phyloP scores from a whole-genome alignment of 495 filamentous ascomycete species.

The Talaromyces nanjingensis region DNA sequence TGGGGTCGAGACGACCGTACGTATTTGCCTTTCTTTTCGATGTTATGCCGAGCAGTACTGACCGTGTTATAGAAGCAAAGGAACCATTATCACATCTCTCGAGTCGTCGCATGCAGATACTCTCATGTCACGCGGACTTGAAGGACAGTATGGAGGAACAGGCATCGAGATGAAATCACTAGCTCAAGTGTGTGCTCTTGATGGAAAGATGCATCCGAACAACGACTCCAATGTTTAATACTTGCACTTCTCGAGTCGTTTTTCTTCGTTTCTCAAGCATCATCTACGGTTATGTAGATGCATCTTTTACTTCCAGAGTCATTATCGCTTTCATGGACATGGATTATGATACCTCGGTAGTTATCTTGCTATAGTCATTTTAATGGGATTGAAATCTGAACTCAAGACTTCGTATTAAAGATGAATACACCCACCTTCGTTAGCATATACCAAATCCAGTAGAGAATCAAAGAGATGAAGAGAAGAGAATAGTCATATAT shows the following conservation, averaged over 20 bases:
- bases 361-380: neutral
- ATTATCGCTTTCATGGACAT: neutral
- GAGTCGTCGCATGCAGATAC: neutral
- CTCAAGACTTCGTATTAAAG: neutral
- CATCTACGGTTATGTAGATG: neutral
- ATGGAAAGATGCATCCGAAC: neutral
- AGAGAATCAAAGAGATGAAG: neutral
- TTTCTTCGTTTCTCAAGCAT: neutral
- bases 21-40: neutral
- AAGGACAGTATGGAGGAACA: neutral
- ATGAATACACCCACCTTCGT: neutral
- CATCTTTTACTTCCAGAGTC: neutral
- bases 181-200: neutral
- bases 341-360: neutral
- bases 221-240: neutral
- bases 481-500: neutral
- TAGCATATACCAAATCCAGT: neutral
- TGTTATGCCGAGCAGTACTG: neutral
- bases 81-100: neutral
- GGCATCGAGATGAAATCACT: neutral
- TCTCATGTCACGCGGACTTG: neutral
- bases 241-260: neutral
- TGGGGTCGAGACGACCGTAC: neutral
- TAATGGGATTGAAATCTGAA: neutral
- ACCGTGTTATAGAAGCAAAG: slow-evolving; percentile 4